Base-by-base conservation (phyloP, 805 yeast species). In the Vanderwaltozyma verrucispora region DNA sequence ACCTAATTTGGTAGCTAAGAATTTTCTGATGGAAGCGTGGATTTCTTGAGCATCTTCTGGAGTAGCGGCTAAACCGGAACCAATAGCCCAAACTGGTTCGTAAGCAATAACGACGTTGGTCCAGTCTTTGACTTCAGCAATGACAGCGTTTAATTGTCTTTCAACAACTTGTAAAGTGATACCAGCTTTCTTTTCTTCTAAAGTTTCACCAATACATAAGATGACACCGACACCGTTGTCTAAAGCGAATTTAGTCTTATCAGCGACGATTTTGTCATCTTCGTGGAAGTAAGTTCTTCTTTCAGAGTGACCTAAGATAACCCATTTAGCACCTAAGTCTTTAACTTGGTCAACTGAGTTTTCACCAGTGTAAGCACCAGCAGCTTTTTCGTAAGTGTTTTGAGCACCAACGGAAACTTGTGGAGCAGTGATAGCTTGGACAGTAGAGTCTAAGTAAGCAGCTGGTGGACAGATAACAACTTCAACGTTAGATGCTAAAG, bases 11-110 rank as follows among this genome's bases (percentile, higher is more conserved):
- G 73, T 68, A 52, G 75, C 70, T 64, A 92, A 75, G 75, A 74
- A 87, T 45, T 68, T 74, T 75, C 98, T 84, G 69, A 92, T 85
- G 53, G 73, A 74, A 62, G 75, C 74, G 72, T 92, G 98, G 59
- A 92, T 85, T 51, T 80, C 86, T 72, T 92, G 96, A 52, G 98
- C 98, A 63, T 92, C 98, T 51, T 82, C 84, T 52, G 98, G 87
- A 54, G 98, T 92, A 45, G 98, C 97, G 56, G 97, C 96, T 61
- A 92, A 77, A 62, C 98, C 98, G 54, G 97, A 88, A 65, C 98
- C 98, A 56, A 92, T 92, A 56, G 98, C 98, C 98, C 98, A 92
- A 52, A 92, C 95, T 56, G 98, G 98, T 73, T 92, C 98, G 72
- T 92, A 92, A 59, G 98, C 98, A 64, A 92, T 69, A 49, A 92